phyloP scores from a whole-genome alignment of 345 rosid species.

The Brassica rapa region DNA sequence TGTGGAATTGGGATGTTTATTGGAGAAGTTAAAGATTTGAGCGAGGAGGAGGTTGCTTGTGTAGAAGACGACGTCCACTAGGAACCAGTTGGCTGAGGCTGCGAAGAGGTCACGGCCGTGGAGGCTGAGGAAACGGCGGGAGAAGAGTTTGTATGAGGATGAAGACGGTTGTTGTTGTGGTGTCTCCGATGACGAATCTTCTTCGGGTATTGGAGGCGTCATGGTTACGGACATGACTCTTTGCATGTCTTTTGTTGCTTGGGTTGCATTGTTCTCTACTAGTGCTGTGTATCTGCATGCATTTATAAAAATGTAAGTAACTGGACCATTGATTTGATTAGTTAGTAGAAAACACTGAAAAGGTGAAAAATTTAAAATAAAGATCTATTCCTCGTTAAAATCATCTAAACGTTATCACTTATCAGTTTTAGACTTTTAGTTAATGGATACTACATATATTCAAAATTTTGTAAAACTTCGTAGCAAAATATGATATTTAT shows the following conservation, averaged over 20 bases:
- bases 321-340: neutral
- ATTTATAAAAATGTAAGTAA: neutral
- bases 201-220: slow-evolving; percentile 48
- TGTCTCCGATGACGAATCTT: slow-evolving; percentile 34
- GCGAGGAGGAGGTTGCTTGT: slow-evolving; percentile 67
- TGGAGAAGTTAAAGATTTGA: slow-evolving; percentile 41
- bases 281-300: slow-evolving; percentile 68
- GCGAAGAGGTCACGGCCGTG: slow-evolving; percentile 73
- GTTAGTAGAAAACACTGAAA: neutral
- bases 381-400: neutral
- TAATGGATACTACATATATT: neutral
- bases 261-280: slow-evolving; percentile 60
- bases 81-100: slow-evolving; percentile 63
- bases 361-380: neutral
- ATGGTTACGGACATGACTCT: slow-evolving; percentile 57
- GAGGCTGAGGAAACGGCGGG: slow-evolving; percentile 56
- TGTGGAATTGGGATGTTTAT: neutral
- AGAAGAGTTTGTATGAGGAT: slow-evolving; percentile 52
- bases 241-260: slow-evolving; percentile 74
- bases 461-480: neutral
- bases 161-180: slow-evolving; percentile 32
- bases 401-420: neutral
- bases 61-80: slow-evolving; percentile 68
- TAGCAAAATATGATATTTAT: neutral
- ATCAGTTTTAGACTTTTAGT: neutral